Percentiles rank a stretch among this genome's conserved stretches.
phyloP scores from a whole-genome alignment of 2,329 filamentous ascomycete genomes.

The Beauveria sp. region DNA sequence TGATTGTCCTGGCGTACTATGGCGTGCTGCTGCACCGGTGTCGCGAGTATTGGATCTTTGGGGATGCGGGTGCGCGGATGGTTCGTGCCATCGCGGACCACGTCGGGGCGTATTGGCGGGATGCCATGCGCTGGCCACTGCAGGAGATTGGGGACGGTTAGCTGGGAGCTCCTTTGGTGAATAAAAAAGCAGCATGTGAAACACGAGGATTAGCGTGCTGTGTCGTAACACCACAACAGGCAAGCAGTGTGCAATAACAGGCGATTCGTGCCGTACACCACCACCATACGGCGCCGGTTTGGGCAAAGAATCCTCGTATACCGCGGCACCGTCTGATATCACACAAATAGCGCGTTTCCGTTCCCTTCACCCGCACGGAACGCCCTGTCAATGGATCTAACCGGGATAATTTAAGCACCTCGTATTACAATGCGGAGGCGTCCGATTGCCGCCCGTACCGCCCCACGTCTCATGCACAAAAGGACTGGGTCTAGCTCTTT shows the following conservation, averaged over 20 bases:
- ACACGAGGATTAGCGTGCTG: not conserved
- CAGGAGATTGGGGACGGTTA: slow-evolving; percentile 18
- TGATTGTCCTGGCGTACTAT: slow-evolving; percentile 42
- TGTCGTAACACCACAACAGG: not conserved
- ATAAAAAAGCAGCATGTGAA: not conserved
- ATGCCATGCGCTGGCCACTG: slow-evolving; percentile 26
- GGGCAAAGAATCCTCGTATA: not conserved
- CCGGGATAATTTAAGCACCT: slow-evolving; percentile 1
- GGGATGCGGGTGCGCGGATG: slow-evolving; percentile 23
- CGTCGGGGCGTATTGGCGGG: slow-evolving; percentile 27
- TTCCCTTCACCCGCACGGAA: not conserved
- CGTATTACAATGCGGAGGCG: slow-evolving; percentile 9
- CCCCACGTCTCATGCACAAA: slow-evolving; percentile 4
- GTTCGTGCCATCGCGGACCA: slow-evolving; percentile 25
- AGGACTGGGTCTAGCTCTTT: not conserved
- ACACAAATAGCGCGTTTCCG: not conserved
- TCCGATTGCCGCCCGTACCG: slow-evolving; percentile 7
- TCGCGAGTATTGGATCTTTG: slow-evolving; percentile 32
- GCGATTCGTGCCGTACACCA: not conserved
- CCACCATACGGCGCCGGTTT: not conserved
- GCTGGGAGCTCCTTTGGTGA: not conserved
- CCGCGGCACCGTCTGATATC: not conserved
- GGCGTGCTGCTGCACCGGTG: slow-evolving; percentile 39
- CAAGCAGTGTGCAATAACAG: not conserved
- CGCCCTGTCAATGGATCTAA: not conserved